A percentile compares a stretch with the other conserved stretches of the same genome.
These are phyloP conservation scores for Herpetomonas samuelpessoai DNA, from an alignment of 208 protist species.

Conservation along the genomic window DNA sequence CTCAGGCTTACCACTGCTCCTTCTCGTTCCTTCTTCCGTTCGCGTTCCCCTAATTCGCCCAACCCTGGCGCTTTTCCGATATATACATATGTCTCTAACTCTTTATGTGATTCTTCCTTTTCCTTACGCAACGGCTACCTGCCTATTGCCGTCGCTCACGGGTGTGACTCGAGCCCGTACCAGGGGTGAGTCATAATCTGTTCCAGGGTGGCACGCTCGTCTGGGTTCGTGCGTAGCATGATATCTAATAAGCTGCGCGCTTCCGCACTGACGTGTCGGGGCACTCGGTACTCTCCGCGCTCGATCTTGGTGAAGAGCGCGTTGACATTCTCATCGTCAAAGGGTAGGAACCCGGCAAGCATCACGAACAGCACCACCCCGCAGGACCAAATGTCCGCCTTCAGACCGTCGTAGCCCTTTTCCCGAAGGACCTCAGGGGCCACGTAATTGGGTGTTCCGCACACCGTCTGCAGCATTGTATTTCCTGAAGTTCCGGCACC, in stretches of 20 bases:
- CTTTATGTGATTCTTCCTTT: too few species aligned
- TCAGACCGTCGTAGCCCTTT: conserved; percentile 88
- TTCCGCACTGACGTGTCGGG: conserved; percentile 59
- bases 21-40: too few species aligned
- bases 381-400: conserved; percentile 95
- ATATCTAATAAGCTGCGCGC: conserved; percentile 59
- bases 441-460: conserved; percentile 92
- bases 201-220: conserved; percentile 77
- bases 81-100: too few species aligned
- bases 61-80: too few species aligned
- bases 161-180: conserved; percentile 80
- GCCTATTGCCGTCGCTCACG: too few species aligned
- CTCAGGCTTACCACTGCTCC: too few species aligned
- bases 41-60: too few species aligned
- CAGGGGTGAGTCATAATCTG: conserved; percentile 85
- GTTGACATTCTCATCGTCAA: conserved; percentile 90
- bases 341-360: conserved; percentile 90
- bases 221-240: conserved; percentile 85
- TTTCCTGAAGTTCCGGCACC: conserved; percentile 34
- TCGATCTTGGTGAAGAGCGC: conserved; percentile 92
- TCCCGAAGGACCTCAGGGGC: conserved; percentile 92
- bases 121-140: too few species aligned
- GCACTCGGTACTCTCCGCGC: conserved; percentile 82
- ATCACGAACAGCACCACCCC: conserved; percentile 95
- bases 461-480: conserved; percentile 85